Evolutionary conservation across 176 grass and related monocot species (phyloP).

Genomic region (Zoysia japonica): DNA sequence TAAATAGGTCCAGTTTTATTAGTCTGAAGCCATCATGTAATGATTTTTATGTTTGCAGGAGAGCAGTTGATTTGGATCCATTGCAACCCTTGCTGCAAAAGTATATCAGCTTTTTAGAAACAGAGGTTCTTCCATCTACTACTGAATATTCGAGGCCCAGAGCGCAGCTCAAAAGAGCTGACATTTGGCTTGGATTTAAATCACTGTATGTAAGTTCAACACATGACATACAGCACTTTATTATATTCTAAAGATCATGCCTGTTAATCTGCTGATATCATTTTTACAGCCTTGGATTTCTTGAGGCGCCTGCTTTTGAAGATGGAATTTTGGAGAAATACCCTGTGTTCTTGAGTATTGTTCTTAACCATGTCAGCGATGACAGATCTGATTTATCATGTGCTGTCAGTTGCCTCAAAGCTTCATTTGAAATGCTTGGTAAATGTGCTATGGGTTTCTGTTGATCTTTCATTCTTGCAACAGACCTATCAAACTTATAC

Average conservation of each 20-base stretch:
- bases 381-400: constrained; percentile 89
- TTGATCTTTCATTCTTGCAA: constrained; percentile 15
- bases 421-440: constrained; percentile 98
- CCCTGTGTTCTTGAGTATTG: constrained; percentile 86
- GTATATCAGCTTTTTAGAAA: constrained; percentile 83
- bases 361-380: constrained; percentile 94
- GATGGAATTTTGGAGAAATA: constrained; percentile 95
- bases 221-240: constrained; percentile 30
- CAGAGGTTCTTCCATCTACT: constrained; percentile 64
- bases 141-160: constrained; percentile 65
- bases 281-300: constrained; percentile 86
- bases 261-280: constrained; percentile 29
- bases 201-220: constrained; percentile 91
- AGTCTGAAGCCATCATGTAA: constrained; percentile 26
- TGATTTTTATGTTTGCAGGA: constrained; percentile 51
- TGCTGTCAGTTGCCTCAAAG: constrained; percentile 93
- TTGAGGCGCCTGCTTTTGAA: constrained; percentile 89
- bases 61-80: constrained; percentile 73
- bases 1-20: constrained; percentile 7
- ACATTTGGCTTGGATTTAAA: constrained; percentile 99
- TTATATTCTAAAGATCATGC: constrained; percentile 18
- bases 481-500: constrained; percentile 14
- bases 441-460: constrained; percentile 43
- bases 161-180: constrained; percentile 73
- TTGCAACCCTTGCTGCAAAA: constrained; percentile 86